Percentiles rank a stretch among this genome's conserved stretches.
Conservation (phyloP, 2,329 filamentous ascomycete species). For the Canariomyces notabilis region DNA sequence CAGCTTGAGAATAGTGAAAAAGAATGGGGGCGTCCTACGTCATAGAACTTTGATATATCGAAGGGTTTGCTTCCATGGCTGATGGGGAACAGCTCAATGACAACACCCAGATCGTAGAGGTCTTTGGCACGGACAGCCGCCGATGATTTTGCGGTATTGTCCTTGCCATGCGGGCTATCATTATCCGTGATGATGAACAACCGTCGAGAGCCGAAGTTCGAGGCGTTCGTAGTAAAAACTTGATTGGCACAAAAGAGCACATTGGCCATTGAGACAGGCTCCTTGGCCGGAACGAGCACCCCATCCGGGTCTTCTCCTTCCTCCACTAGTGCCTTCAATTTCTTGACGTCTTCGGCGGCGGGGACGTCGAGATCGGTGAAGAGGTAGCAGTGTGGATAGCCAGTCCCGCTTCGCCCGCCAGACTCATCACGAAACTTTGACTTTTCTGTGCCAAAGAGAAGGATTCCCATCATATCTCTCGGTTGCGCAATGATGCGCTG, state of each 20-base stretch:
- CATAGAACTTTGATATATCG: slow-evolving; percentile 82
- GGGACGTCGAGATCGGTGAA: slow-evolving; percentile 85
- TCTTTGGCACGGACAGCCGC: slow-evolving; percentile 89
- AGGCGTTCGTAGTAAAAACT: slow-evolving; percentile 89
- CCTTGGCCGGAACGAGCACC: slow-evolving; percentile 63
- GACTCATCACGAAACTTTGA: slow-evolving; percentile 71
- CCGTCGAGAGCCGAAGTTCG: slow-evolving; percentile 87
- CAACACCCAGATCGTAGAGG: slow-evolving; percentile 86
- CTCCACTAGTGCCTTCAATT: slow-evolving; percentile 68
- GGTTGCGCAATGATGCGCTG: slow-evolving; percentile 97
- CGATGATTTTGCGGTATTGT: slow-evolving; percentile 67
- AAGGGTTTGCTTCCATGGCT: slow-evolving; percentile 66
- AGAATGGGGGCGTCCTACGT: slow-evolving; percentile 51
- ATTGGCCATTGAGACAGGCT: slow-evolving; percentile 75
- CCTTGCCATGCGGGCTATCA: slow-evolving; percentile 72
- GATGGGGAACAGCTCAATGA: slow-evolving; percentile 90
- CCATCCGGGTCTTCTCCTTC: slow-evolving; percentile 67
- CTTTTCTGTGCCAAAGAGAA: slow-evolving; percentile 85
- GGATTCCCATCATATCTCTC: slow-evolving; percentile 92
- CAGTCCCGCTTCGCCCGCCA: slow-evolving; percentile 51
- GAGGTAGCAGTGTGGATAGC: slow-evolving; percentile 89
- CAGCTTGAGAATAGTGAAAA: background rate
- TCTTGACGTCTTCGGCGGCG: slow-evolving; percentile 79
- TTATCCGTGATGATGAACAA: slow-evolving; percentile 97
- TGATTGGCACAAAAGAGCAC: slow-evolving; percentile 94